phyloP scores from a whole-genome alignment of 176 grass and related monocot species.

The Triticum turgidum region DNA sequence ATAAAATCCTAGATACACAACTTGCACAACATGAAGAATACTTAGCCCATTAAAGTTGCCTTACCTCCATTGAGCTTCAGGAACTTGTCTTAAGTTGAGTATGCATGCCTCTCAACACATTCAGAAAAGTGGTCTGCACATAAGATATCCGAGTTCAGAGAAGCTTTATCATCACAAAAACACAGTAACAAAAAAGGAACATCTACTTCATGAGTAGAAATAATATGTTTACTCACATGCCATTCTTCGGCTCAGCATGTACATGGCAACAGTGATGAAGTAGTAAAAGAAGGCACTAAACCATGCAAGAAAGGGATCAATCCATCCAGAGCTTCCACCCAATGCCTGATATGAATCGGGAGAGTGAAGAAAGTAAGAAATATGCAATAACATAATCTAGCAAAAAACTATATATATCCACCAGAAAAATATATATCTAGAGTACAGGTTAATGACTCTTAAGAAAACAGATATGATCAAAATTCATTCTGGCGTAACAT shows the following conservation, averaged over 20 bases:
- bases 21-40: too few relatives aligned
- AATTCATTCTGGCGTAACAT: too few relatives aligned
- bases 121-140: too few relatives aligned
- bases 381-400: background rate
- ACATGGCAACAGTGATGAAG: constrained; percentile 89
- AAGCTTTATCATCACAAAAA: background rate
- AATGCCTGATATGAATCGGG: constrained; percentile 60
- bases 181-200: background rate
- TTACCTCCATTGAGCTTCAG: too few relatives aligned
- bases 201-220: background rate
- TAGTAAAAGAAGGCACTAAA: constrained; percentile 85
- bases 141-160: too few relatives aligned
- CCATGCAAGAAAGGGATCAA: constrained; percentile 71
- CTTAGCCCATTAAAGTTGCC: too few relatives aligned
- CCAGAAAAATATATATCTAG: too few relatives aligned
- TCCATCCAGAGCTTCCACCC: constrained; percentile 73
- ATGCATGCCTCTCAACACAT: too few relatives aligned
- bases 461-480: too few relatives aligned
- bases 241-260: constrained; percentile 95
- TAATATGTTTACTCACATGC: constrained; percentile 61
- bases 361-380: constrained; percentile 6
- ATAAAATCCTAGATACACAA: too few relatives aligned
- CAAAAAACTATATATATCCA: background rate
- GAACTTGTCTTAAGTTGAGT: too few relatives aligned
- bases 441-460: too few relatives aligned